These are phyloP conservation scores for Penstemon newberryi DNA, from an alignment of 257 asterid genomes.

Conservation along the genomic window DNA sequence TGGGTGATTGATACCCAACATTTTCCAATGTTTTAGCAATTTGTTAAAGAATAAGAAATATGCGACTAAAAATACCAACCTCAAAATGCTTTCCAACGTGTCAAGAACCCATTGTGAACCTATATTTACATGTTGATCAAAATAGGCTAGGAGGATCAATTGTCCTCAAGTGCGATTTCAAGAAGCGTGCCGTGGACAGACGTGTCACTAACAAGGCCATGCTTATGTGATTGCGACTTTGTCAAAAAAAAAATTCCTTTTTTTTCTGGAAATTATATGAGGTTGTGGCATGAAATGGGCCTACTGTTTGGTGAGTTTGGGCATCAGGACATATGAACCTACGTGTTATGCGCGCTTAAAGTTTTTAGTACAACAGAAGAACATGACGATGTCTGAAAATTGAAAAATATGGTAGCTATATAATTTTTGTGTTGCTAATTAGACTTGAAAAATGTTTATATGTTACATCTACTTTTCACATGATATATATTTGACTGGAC, in stretches of 20 bases:
- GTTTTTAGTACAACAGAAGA: slow-evolving; percentile 7
- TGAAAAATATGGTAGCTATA: background rate
- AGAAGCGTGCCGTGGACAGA: slow-evolving; percentile 1
- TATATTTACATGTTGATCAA: background rate
- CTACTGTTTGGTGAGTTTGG: slow-evolving; percentile 26
- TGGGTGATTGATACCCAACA: slow-evolving; percentile 2
- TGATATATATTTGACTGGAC: too few species aligned
- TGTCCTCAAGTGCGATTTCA: slow-evolving; percentile 19
- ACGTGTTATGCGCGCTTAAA: background rate
- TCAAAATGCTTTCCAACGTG: slow-evolving; percentile 16
- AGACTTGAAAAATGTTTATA: too few species aligned
- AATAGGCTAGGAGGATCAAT: background rate
- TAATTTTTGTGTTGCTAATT: too few species aligned
- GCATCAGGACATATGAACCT: background rate
- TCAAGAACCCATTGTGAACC: slow-evolving; percentile 3
- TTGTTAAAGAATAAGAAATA: slow-evolving; percentile 6
- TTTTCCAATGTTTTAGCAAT: background rate
- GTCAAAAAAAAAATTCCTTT: background rate
- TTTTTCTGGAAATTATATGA: background rate
- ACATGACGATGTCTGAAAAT: background rate
- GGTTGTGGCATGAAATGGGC: slow-evolving; percentile 9
- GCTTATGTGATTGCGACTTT: slow-evolving; percentile 8
- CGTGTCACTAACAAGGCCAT: slow-evolving; percentile 14
- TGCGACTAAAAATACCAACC: slow-evolving; percentile 21
- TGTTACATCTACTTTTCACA: too few species aligned